Percentiles rank a stretch among this genome's conserved stretches.
These are phyloP conservation scores for Ruellia speciosa DNA, from an alignment of 305 asterid species.

Conservation along the genomic window DNA sequence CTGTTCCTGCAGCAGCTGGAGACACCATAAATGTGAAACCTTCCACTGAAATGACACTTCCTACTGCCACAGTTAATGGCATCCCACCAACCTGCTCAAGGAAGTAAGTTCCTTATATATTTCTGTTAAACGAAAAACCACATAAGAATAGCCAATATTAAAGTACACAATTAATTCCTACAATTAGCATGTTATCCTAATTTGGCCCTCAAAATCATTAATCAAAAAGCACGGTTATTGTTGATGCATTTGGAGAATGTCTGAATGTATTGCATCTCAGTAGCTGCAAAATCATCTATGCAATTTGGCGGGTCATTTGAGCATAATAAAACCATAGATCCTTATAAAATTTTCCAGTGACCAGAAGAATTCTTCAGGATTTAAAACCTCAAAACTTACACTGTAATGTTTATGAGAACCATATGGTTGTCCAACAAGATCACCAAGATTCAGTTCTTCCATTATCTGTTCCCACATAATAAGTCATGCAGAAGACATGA, in stretches of 20 bases:
- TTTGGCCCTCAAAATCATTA: slow-evolving; percentile 7
- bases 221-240: slow-evolving; percentile 1
- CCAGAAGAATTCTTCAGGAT: slow-evolving; percentile 16
- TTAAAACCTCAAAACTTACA: slow-evolving; percentile 33
- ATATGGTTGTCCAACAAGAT: slow-evolving; percentile 75
- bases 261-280: not conserved
- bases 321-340: not conserved
- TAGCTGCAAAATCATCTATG: not conserved
- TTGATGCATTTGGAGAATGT: not conserved
- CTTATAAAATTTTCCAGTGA: too few species aligned
- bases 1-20: slow-evolving; percentile 49
- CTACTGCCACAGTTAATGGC: slow-evolving; percentile 87
- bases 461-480: slow-evolving; percentile 54
- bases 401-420: slow-evolving; percentile 83
- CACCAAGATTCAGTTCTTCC: slow-evolving; percentile 65
- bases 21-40: slow-evolving; percentile 80
- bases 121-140: slow-evolving; percentile 10
- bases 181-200: slow-evolving; percentile 16
- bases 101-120: slow-evolving; percentile 11
- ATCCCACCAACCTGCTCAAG: slow-evolving; percentile 66
- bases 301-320: not conserved
- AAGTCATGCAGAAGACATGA: slow-evolving; percentile 20
- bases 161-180: slow-evolving; percentile 1
- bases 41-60: slow-evolving; percentile 64
- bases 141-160: slow-evolving; percentile 1